phyloP scores from a whole-genome alignment of 1,284 basidiomycete species.

The Singerocomus rubriflavus region DNA sequence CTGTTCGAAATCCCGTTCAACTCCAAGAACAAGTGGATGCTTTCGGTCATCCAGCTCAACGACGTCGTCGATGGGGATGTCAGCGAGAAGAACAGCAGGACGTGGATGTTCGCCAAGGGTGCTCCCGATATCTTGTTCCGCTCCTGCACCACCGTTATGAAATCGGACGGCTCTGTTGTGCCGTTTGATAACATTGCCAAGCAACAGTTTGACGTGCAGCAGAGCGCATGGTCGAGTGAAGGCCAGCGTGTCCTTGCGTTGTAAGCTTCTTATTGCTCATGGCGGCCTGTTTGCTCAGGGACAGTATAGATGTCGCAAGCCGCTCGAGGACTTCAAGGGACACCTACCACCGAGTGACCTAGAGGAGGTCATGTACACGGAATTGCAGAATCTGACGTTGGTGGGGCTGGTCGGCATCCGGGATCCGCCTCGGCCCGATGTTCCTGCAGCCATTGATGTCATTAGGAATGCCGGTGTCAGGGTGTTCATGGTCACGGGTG shows the following conservation, averaged over 20 bases:
- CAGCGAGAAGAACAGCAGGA: slow-evolving; percentile 5
- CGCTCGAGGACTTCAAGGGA: slow-evolving; percentile 27
- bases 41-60: slow-evolving; percentile 34
- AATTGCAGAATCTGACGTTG: slow-evolving; percentile 44
- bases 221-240: slow-evolving; percentile 52
- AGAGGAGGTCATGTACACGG: slow-evolving; percentile 38
- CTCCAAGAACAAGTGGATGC: slow-evolving; percentile 66
- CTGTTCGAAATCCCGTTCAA: slow-evolving; percentile 54
- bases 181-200: slow-evolving; percentile 30
- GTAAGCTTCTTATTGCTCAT: slow-evolving; percentile 16
- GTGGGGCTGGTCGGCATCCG: slow-evolving; percentile 57
- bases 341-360: slow-evolving; percentile 33
- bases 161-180: slow-evolving; percentile 35
- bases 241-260: slow-evolving; percentile 61
- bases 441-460: slow-evolving; percentile 44
- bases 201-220: slow-evolving; percentile 16
- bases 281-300: neutral
- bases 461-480: slow-evolving; percentile 47
- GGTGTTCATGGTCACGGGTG: slow-evolving; percentile 57
- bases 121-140: slow-evolving; percentile 59
- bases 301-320: slow-evolving; percentile 25
- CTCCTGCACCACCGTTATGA: slow-evolving; percentile 41
- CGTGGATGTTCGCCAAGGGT: slow-evolving; percentile 53
- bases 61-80: slow-evolving; percentile 81
- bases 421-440: slow-evolving; percentile 56